phyloP scores from a whole-genome alignment of 2,329 filamentous ascomycete species.

The Atkinsonella texensis region DNA sequence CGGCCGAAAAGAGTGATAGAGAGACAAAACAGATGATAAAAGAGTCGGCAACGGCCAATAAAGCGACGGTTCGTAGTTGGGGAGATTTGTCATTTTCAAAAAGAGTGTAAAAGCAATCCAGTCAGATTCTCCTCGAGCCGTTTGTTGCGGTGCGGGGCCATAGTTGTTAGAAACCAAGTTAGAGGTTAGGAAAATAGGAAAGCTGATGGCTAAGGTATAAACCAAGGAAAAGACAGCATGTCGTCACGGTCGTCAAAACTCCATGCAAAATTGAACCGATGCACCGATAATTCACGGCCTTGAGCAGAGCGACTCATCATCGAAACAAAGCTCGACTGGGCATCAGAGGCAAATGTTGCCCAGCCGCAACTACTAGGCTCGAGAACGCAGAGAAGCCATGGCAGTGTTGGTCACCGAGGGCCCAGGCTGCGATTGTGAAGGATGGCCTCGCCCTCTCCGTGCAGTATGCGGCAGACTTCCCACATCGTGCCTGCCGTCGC shows the following conservation, averaged over 20 bases:
- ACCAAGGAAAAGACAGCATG: not conserved
- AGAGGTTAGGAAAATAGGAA: not conserved
- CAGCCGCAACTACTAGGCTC: constrained; percentile 14
- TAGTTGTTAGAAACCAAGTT: not conserved
- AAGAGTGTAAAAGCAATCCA: not conserved
- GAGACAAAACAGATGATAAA: not conserved
- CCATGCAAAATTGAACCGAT: not conserved
- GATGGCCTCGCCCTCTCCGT: constrained; percentile 31
- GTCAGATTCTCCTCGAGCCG: not conserved
- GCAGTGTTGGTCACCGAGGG: constrained; percentile 24
- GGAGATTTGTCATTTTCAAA: not conserved
- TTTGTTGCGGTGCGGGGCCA: not conserved
- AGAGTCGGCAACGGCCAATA: not conserved
- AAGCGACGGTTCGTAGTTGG: not conserved
- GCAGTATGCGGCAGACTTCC: constrained; percentile 40
- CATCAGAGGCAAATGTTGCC: not conserved
- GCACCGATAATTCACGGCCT: too few species aligned
- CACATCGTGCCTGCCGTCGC: constrained; percentile 86
- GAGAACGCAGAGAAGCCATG: constrained; percentile 24
- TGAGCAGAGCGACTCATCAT: not conserved
- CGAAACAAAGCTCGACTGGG: not conserved
- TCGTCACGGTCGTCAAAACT: constrained; percentile 5
- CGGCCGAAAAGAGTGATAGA: not conserved
- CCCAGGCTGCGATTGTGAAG: constrained; percentile 24
- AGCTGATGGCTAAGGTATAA: not conserved